Evolutionary conservation across 1,139 yeast species (phyloP), one percentile per base, ranked within the genome.

Genomic region (Ashbya aceris): DNA sequence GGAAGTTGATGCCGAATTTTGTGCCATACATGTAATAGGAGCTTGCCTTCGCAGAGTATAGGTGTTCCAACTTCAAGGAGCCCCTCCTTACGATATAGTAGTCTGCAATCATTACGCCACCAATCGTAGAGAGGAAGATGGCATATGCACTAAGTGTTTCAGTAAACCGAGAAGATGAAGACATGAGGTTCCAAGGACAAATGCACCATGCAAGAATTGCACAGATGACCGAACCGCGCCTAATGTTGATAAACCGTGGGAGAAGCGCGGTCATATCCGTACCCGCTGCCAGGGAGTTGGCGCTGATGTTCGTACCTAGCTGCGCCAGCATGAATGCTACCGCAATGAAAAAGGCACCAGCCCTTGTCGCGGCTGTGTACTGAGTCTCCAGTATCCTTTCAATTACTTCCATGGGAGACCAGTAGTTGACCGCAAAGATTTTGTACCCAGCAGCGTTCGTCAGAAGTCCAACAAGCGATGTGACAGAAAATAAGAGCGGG

Each of bases 291-390:
- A 87, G 69, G 4, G 95, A 81, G 65, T 87, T 87, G 10, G 95
- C 96, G 31, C 93, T 77, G 49, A 87, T 83, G 59, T 87, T 87
- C n/a, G 94, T 83, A 60, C 96, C 96, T 49, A 85, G 68, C 64
- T 86, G 95, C 12, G 95, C 94, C 46, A 86, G 64, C 1, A 86
- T 83, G 65, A 86, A 83, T 1, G 85, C 86, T 36, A 77, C 67
- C 4, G 87, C 74, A 51, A 86, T 79, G 48, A 87, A 70, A 62
- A 87, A 87, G 1, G 82, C 94, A 50, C 95, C 96, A 14, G 89
- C 94, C 56, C 95, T 73, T 41, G 87, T 83, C 53, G 83, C 94
- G 45, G 70, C 68, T 11, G 81, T 64, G 41, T 74, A 72, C 53
- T 73, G 69, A 45, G 74, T 69, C 44, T 79, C 74, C 52, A 86